These are phyloP conservation scores for Trametes hirsuta DNA, from an alignment of 1,284 basidiomycete species.

Conservation along the genomic window DNA sequence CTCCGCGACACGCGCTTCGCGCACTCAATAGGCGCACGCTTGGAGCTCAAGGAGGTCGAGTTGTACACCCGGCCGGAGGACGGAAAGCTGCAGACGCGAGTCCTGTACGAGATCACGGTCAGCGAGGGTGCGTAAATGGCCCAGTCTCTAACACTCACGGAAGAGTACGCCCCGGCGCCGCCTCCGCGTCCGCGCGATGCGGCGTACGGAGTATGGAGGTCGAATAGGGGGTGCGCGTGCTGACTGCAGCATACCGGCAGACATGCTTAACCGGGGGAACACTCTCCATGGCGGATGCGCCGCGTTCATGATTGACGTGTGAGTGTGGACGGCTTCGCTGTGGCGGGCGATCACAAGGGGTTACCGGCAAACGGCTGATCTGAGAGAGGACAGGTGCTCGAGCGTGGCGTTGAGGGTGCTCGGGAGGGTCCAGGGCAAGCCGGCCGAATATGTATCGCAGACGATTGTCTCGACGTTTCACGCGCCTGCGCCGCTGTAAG, in stretches of 20 bases:
- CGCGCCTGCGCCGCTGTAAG: conserved; percentile 17
- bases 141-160: no score
- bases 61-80: conserved; percentile 11
- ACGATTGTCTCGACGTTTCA: conserved; percentile 19
- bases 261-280: conserved; percentile 68
- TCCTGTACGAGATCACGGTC: conserved; percentile 6
- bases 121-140: background rate
- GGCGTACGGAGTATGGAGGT: background rate
- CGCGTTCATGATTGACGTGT: conserved; percentile 72
- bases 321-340: conserved; percentile 24
- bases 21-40: background rate
- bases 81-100: conserved; percentile 5
- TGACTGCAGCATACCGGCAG: conserved; percentile 33
- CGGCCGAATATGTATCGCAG: conserved; percentile 7
- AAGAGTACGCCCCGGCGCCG: no score
- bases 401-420: conserved; percentile 9
- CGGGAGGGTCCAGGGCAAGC: background rate
- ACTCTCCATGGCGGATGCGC: conserved; percentile 72
- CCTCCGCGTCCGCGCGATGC: no score
- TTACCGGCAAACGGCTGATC: background rate
- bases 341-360: background rate
- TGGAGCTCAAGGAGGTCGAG: conserved; percentile 7
- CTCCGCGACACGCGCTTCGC: background rate
- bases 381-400: conserved; percentile 5
- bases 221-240: background rate